Evolutionary conservation across 2,329 filamentous ascomycete species (phyloP).

Genomic region (Periconia digitata): DNA sequence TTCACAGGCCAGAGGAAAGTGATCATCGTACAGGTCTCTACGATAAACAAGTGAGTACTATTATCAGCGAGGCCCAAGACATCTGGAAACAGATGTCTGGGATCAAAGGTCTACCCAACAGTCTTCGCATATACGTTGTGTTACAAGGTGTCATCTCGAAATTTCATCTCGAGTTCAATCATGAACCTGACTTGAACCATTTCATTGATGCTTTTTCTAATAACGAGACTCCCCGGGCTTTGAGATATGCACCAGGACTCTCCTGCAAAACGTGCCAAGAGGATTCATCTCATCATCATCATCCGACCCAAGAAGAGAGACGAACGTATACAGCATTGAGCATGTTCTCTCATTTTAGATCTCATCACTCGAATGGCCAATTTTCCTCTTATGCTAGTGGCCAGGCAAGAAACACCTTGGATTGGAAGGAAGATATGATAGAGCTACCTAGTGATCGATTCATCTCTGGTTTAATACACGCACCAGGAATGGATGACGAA

Average conservation of each 20-base stretch:
- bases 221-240: slow-evolving; percentile 43
- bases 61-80: slow-evolving; percentile 56
- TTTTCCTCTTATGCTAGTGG: slow-evolving; percentile 25
- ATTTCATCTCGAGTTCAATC: slow-evolving; percentile 60
- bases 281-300: slow-evolving; percentile 24
- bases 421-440: slow-evolving; percentile 66
- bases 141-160: slow-evolving; percentile 63
- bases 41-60: slow-evolving; percentile 44
- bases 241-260: slow-evolving; percentile 49
- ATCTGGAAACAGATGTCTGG: slow-evolving; percentile 64
- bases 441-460: slow-evolving; percentile 57
- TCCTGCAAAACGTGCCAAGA: slow-evolving; percentile 47
- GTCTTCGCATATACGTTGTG: slow-evolving; percentile 64
- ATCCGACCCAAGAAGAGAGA: slow-evolving; percentile 38
- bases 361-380: slow-evolving; percentile 52
- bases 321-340: slow-evolving; percentile 52
- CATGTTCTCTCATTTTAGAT: slow-evolving; percentile 62
- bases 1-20: slow-evolving; percentile 20
- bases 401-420: slow-evolving; percentile 31
- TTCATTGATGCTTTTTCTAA: slow-evolving; percentile 49
- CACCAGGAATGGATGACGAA: slow-evolving; percentile 59
- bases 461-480: slow-evolving; percentile 52
- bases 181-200: slow-evolving; percentile 61
- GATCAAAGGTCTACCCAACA: slow-evolving; percentile 63
- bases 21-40: slow-evolving; percentile 37